These are phyloP conservation scores for Apostasia ramifera DNA, from an alignment of 106 monocot species.

Conservation along the genomic window DNA sequence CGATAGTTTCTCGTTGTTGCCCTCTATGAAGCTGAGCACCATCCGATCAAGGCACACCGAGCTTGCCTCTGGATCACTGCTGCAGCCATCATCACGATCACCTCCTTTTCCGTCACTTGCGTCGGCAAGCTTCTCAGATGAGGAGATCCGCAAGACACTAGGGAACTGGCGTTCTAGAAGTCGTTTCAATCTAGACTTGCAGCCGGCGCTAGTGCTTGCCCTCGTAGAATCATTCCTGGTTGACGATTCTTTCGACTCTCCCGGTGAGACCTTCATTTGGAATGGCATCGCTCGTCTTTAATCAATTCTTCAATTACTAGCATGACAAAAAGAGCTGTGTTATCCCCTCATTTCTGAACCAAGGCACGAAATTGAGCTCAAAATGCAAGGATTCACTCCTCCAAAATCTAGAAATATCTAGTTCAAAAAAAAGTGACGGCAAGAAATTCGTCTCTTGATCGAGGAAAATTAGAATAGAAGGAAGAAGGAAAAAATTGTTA, in stretches of 20 bases:
- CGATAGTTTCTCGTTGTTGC: constrained; percentile 25
- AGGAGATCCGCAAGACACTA: constrained; percentile 13
- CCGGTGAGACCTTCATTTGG: constrained; percentile 55
- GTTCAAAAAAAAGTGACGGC: background rate
- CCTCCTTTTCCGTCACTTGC: constrained; percentile 10
- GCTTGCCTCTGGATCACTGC: constrained; percentile 53
- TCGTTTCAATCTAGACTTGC: constrained; percentile 57
- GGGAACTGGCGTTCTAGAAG: constrained; percentile 59
- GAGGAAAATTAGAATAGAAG: background rate
- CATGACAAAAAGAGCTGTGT: background rate
- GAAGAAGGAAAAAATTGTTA: background rate
- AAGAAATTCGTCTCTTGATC: background rate
- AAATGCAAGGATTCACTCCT: background rate
- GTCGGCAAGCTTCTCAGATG: constrained; percentile 23
- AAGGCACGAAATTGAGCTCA: background rate
- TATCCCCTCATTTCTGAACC: constrained; percentile 5
- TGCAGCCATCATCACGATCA: constrained; percentile 13
- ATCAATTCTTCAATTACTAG: background rate
- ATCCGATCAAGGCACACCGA: constrained; percentile 75
- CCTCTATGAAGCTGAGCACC: constrained; percentile 86
- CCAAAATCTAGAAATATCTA: too few species aligned
- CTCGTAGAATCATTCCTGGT: constrained; percentile 15
- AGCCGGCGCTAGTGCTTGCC: background rate
- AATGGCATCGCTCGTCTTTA: constrained; percentile 5
- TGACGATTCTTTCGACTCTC: constrained; percentile 15